phyloP scores from a whole-genome alignment of 495 filamentous ascomycete genomes.

The Tuber magnatum region DNA sequence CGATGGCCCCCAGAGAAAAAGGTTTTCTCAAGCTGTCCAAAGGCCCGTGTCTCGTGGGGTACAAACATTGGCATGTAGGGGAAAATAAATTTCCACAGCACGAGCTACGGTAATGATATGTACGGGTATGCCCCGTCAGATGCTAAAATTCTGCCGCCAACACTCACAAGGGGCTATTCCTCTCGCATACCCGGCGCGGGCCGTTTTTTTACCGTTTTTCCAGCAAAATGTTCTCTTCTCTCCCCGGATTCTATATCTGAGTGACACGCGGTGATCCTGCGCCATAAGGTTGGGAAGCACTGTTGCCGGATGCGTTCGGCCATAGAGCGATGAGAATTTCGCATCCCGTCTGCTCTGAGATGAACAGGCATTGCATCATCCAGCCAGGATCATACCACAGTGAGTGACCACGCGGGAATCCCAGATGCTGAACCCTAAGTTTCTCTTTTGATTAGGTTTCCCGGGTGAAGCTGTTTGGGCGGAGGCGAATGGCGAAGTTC shows the following conservation, averaged over 20 bases:
- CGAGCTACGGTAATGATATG: no score
- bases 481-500: neutral
- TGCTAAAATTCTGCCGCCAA: neutral
- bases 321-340: neutral
- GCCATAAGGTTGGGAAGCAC: neutral
- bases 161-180: neutral
- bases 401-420: neutral
- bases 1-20: no score
- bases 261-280: neutral
- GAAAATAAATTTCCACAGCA: no score
- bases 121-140: neutral
- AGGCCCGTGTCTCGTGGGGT: neutral
- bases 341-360: neutral
- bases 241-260: neutral
- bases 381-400: neutral
- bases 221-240: no score
- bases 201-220: no score
- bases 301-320: neutral
- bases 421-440: neutral
- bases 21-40: no score
- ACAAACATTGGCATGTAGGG: neutral
- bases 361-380: neutral
- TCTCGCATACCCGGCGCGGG: neutral
- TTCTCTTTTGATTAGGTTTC: neutral
- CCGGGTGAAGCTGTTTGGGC: no score